A percentile compares a stretch with the other conserved stretches of the same genome.
phyloP scores from a whole-genome alignment of 1,139 yeast genomes.

The Zygoascus meyerae region DNA sequence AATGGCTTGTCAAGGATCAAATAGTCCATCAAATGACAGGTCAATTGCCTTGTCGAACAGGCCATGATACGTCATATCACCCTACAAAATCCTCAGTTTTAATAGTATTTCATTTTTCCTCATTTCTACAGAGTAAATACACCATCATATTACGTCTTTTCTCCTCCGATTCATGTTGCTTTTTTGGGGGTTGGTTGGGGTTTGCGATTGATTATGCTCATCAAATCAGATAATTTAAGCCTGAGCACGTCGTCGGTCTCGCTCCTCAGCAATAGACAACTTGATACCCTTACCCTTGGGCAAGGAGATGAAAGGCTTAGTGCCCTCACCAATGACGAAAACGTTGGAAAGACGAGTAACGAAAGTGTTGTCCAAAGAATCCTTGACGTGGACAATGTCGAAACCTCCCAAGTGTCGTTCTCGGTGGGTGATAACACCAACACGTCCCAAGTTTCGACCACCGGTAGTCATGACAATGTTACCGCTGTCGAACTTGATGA shows the following conservation, averaged over 20 bases:
- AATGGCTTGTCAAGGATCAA: no score
- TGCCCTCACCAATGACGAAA: conserved; percentile 96
- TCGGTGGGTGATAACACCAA: conserved; percentile 96
- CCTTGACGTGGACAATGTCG: conserved; percentile 98
- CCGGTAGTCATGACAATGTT: conserved; percentile 96
- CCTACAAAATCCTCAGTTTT: no score
- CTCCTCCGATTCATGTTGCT: conserved; percentile 5
- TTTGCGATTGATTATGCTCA: neutral
- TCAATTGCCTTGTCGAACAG: no score
- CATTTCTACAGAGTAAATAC: conserved; percentile 4
- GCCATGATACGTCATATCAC: no score
- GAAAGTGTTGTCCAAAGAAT: conserved; percentile 93
- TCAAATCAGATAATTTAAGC: conserved; percentile 27
- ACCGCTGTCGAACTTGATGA: conserved; percentile 93
- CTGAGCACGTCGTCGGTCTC: conserved; percentile 72
- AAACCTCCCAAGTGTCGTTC: conserved; percentile 99
- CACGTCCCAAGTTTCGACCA: conserved; percentile 99
- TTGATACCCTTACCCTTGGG: conserved; percentile 99
- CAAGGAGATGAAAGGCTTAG: conserved; percentile 93
- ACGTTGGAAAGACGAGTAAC: conserved; percentile 97
- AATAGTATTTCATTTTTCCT: neutral
- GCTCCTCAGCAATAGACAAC: conserved; percentile 96
- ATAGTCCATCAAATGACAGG: no score
- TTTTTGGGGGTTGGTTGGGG: neutral
- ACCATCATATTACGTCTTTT: conserved; percentile 3